phyloP scores from a whole-genome alignment of 2,329 filamentous ascomycete genomes.

The Fusarium temperatum region DNA sequence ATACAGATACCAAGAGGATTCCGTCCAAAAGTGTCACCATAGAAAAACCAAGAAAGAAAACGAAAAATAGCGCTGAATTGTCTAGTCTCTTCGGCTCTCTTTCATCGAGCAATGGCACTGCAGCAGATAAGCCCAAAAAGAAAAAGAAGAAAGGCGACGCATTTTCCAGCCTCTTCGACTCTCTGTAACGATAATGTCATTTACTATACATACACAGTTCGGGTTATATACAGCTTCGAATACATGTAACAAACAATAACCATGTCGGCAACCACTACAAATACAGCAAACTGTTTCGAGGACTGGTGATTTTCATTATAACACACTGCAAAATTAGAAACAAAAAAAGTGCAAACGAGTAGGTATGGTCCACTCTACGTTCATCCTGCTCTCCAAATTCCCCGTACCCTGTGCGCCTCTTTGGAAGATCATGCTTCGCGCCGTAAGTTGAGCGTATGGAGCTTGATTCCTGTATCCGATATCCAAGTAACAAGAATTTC shows the following conservation, averaged over 20 bases:
- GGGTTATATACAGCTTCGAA: neutral
- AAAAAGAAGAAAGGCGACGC: conserved; percentile 62
- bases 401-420: conserved; percentile 43
- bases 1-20: conserved; percentile 30
- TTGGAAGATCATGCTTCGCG: conserved; percentile 33
- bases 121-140: conserved; percentile 60
- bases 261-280: neutral
- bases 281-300: neutral
- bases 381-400: conserved; percentile 38
- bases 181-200: conserved; percentile 49
- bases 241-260: neutral
- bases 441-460: conserved; percentile 27
- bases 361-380: conserved; percentile 17
- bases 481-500: conserved; percentile 38
- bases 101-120: conserved; percentile 46
- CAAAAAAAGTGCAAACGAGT: conserved; percentile 35
- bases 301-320: conserved; percentile 41
- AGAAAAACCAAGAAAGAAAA: conserved; percentile 63
- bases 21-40: conserved; percentile 48
- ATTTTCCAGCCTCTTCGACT: conserved; percentile 78
- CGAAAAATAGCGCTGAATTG: conserved; percentile 69
- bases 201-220: neutral
- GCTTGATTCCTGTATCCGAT: conserved; percentile 26
- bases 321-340: conserved; percentile 34
- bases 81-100: conserved; percentile 63